Percentiles rank a stretch among this genome's conserved stretches.
These are phyloP conservation scores for Crithidia brevicula DNA, from an alignment of 208 protist genomes.

Conservation along the genomic window DNA sequence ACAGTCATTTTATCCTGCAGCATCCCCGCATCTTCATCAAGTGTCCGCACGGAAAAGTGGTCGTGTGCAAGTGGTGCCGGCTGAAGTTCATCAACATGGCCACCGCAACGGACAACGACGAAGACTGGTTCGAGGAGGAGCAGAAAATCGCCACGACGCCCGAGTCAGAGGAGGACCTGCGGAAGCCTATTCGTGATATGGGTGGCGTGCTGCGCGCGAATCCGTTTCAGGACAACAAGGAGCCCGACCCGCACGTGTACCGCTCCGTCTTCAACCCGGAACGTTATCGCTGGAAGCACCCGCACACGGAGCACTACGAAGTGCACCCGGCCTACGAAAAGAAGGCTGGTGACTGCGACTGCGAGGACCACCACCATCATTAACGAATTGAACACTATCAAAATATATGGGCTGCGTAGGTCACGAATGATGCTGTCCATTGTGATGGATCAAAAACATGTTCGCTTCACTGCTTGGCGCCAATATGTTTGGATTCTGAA, in stretches of 20 bases:
- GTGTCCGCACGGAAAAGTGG: conserved; percentile 74
- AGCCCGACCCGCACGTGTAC: conserved; percentile 85
- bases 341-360: conserved; percentile 28
- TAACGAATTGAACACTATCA: not conserved
- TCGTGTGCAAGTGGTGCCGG: conserved; percentile 88
- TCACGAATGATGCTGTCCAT: not conserved
- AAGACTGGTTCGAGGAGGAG: conserved; percentile 89
- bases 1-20: conserved; percentile 82
- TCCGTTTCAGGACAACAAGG: conserved; percentile 81
- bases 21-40: conserved; percentile 92
- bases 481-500: no score
- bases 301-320: conserved; percentile 73
- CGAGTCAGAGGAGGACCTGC: conserved; percentile 75
- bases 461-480: no score
- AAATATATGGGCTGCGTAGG: not conserved
- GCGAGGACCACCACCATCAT: conserved; percentile 15
- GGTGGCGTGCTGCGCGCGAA: conserved; percentile 72
- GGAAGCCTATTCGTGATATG: conserved; percentile 79
- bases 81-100: conserved; percentile 93
- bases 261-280: conserved; percentile 84
- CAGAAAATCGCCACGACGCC: conserved; percentile 88
- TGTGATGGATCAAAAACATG: no score
- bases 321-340: conserved; percentile 83
- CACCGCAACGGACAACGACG: conserved; percentile 86
- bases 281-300: conserved; percentile 83